Base-by-base conservation (phyloP, 2,329 filamentous ascomycete species). In the Bimuria novae-zelandiae region DNA sequence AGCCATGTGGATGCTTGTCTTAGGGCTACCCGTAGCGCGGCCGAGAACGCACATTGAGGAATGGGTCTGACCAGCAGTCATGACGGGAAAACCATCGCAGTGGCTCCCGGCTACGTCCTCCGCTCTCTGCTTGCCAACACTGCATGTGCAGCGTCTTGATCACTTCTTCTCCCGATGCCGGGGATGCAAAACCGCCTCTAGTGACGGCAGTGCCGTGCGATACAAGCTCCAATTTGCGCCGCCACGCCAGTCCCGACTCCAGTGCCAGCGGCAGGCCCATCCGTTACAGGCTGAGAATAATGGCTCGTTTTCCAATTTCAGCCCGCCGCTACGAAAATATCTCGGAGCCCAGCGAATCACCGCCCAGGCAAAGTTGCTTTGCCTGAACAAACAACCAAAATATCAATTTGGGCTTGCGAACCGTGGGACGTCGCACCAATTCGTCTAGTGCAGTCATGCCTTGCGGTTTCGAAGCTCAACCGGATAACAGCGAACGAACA, bases 241-340 rank as follows among this genome's bases (percentile, higher is more conserved):
- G 36, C 37, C 44, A 44, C 25, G 39, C 25, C 32, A 16, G 50
- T 23, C 7, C 1, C 27, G 17, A 17, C 43, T 42, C 47, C 44
- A 36, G 53, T 44, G 44, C 51, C 54, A 57, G 36, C 49, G 41
- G 14, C 22, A 23, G 52, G 48, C 37, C 49, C 49, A 37, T 52
- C 40, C 54, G 36, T 47, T 30, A 36, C 19, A 52, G 42, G 41
- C 35, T 46, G n/a, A 14, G 25, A 52, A 50, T 55, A 59, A 61
- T 57, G 37, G 54, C 59, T 56, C 58, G 49, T 32, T 12, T 35
- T 33, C 41, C 49, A 52, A 55, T 53, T 56, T 48, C 45, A 21
- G 45, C 49, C 22, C 42, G 25, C 46, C 45, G 35, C 55, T 41
- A 51, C 46, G 55, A 51, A 52, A 55, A 55, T 52, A 46, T 25